phyloP scores from a whole-genome alignment of 345 rosid genomes.

The Kernera saxatilis region DNA sequence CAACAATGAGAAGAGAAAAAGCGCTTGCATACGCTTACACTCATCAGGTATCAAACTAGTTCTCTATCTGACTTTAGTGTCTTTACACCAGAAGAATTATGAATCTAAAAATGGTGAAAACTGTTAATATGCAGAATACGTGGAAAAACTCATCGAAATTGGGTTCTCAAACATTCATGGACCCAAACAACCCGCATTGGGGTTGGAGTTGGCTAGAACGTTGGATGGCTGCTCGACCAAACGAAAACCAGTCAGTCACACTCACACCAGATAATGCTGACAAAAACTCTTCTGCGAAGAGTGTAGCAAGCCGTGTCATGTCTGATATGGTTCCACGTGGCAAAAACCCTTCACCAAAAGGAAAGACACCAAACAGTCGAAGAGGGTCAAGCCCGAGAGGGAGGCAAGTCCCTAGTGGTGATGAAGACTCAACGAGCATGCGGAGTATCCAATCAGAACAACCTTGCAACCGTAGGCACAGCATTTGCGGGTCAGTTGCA shows the following conservation, averaged over 20 bases:
- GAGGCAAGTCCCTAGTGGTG: slow-evolving; percentile 40
- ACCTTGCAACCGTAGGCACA: slow-evolving; percentile 53
- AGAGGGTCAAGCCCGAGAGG: slow-evolving; percentile 42
- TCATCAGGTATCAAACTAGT: slow-evolving; percentile 60
- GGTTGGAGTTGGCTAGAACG: slow-evolving; percentile 99
- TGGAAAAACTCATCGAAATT: slow-evolving; percentile 52
- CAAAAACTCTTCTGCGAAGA: slow-evolving; percentile 54
- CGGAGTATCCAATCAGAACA: slow-evolving; percentile 55
- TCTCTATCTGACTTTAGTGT: not conserved
- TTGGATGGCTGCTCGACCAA: slow-evolving; percentile 83
- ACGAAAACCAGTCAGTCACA: slow-evolving; percentile 47
- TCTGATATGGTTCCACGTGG: slow-evolving; percentile 50
- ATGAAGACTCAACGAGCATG: slow-evolving; percentile 59
- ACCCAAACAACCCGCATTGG: slow-evolving; percentile 73
- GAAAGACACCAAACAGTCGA: slow-evolving; percentile 32
- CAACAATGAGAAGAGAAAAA: slow-evolving; percentile 83
- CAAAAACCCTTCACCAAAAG: slow-evolving; percentile 40
- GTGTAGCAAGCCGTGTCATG: slow-evolving; percentile 43
- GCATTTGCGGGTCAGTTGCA: slow-evolving; percentile 47
- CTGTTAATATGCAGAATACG: slow-evolving; percentile 38
- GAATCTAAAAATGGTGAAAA: not conserved
- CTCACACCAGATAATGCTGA: slow-evolving; percentile 39
- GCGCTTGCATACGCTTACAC: slow-evolving; percentile 83
- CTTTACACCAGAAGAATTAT: not conserved
- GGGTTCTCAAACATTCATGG: slow-evolving; percentile 53